Conservation (phyloP, 164 flowering plant genomes). For the Aristolochia californica region DNA sequence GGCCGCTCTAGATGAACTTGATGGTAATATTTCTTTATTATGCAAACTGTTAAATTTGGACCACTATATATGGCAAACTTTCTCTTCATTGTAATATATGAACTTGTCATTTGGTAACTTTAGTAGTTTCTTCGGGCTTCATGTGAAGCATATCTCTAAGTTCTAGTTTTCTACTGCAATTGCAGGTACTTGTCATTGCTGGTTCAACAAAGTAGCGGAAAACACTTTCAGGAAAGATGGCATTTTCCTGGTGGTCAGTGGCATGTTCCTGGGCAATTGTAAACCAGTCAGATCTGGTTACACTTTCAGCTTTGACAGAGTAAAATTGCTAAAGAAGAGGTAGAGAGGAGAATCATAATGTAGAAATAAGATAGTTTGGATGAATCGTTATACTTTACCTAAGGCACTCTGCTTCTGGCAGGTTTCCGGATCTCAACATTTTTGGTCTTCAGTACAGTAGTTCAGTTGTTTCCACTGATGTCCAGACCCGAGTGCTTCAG, state of each 20-base stretch:
- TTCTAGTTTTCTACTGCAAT: conserved; percentile 3
- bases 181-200: conserved; percentile 59
- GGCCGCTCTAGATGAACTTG: too few relatives aligned
- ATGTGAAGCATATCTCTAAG: neutral
- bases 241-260: conserved; percentile 39
- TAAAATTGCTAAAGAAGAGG: conserved; percentile 77
- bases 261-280: conserved; percentile 23
- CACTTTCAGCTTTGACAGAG: conserved; percentile 32
- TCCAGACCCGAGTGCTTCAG: conserved; percentile 21
- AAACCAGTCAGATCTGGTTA: conserved; percentile 11
- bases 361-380: conserved; percentile 1
- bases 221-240: conserved; percentile 25
- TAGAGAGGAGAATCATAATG: conserved; percentile 12
- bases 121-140: neutral
- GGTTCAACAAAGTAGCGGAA: conserved; percentile 49
- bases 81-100: too few relatives aligned
- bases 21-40: too few relatives aligned
- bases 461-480: conserved; percentile 20
- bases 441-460: conserved; percentile 44
- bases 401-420: conserved; percentile 18
- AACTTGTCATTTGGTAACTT: neutral
- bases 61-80: too few relatives aligned
- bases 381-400: neutral
- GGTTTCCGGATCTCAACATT: conserved; percentile 49
- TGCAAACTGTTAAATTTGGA: too few relatives aligned